Evolutionary conservation across 2,329 filamentous ascomycete genomes (phyloP), one percentile per base, ranked within the genome.

Genomic region (Botrytis aclada): DNA sequence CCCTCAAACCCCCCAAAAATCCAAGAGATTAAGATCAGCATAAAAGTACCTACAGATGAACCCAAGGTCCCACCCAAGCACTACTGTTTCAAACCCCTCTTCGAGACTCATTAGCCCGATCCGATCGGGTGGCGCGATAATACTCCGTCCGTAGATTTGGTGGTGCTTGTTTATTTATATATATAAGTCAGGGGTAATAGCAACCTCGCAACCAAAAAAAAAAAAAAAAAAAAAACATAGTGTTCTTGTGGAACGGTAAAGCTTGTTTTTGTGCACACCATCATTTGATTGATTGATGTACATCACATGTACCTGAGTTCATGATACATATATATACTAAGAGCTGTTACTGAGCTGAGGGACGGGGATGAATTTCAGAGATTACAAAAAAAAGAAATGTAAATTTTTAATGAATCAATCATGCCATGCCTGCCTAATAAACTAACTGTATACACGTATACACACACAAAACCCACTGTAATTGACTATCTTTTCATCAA

Each of bases 371-470:
- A 7, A 20, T 41, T 37, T 39, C 20, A 62, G 37, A 22, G 9
- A 34, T 22, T 5, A 5, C 8, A 22, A 25, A 54, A 64, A 54
- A 47, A n/a, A 22, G 25, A 56, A 41, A 39, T 34, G 32, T 63
- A 34, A 14, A 63, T 41, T 37, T 58, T 64, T 12, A 41, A 71
- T 71, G 47, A 10, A 67, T 54, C 64, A 54, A 65, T 71, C 45
- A 71, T 71, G 69, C 61, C 58, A 65, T 71, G 69, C 69, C 61
- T 71, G 37, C 69, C 60, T 58, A 61, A 45, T 43, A 62, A 71
- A 70, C 39, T 39, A 61, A 70, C 58, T 65, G 60, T 65, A 69
- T 69, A 60, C 70, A 69, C 62, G 47, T 37, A 39, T 41, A 71
- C 69, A 64, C 32, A 39, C 41, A 34, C 67, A 45, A 71, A 61